Conservation (phyloP, 371 early-diverging fungal genomes). For the Nematocida sp. region DNA sequence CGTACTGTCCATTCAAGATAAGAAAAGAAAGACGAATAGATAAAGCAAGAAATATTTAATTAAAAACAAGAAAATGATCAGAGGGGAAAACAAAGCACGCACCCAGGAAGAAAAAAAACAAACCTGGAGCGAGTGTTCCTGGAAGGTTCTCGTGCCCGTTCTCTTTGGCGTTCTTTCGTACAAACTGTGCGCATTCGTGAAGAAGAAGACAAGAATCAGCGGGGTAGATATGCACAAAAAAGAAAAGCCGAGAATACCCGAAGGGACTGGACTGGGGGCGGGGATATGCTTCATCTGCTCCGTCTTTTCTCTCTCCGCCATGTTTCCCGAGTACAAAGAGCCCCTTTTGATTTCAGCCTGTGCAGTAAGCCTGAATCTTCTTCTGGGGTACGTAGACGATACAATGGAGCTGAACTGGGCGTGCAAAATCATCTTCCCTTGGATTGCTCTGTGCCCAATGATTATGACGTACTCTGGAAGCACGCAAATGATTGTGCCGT, state of each 20-base stretch:
- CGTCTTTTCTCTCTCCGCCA: constrained; percentile 79
- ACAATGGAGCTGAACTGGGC: constrained; percentile 86
- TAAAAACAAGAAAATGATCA: too few relatives aligned
- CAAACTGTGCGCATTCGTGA: constrained; percentile 3
- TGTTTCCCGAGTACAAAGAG: constrained; percentile 64
- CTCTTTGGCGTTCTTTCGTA: constrained; percentile 25
- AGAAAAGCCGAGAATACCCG: constrained; percentile 70
- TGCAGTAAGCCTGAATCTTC: constrained; percentile 69
- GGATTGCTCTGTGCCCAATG: constrained; percentile 79
- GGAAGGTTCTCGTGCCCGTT: not conserved
- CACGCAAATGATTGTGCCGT: constrained; percentile 17
- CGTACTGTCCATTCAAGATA: constrained; percentile 11
- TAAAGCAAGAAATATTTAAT: not conserved
- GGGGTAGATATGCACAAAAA: constrained; percentile 76
- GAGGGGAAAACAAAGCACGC: too few relatives aligned
- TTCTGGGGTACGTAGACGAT: constrained; percentile 92
- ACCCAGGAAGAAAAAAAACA: not conserved
- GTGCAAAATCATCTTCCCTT: constrained; percentile 83
- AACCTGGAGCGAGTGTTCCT: not conserved
- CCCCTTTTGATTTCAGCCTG: constrained; percentile 11
- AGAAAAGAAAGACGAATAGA: too few relatives aligned
- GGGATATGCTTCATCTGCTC: constrained; percentile 72
- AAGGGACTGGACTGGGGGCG: constrained; percentile 72
- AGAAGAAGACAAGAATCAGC: constrained; percentile 38
- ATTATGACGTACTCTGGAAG: constrained; percentile 72